Conservation (phyloP, 2,329 filamentous ascomycete genomes). For the Alternaria longipes region DNA sequence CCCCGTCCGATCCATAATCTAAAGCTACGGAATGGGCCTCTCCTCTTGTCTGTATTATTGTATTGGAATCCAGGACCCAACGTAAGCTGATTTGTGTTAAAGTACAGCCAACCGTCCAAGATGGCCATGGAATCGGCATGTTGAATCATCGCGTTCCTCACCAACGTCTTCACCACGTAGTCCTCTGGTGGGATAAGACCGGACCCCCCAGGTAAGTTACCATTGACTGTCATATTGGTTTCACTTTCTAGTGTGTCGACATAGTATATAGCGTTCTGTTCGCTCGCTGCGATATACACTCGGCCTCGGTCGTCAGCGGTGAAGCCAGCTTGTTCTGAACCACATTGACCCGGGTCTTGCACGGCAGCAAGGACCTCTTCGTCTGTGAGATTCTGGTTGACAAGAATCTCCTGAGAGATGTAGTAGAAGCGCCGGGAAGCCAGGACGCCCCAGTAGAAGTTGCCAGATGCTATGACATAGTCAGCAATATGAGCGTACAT, state of each 20-base stretch:
- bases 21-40: slow-evolving; percentile 51
- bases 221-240: slow-evolving; percentile 49
- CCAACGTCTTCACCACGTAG: slow-evolving; percentile 54
- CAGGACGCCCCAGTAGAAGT: slow-evolving; percentile 56
- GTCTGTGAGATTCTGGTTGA: slow-evolving; percentile 46
- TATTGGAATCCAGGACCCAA: slow-evolving; percentile 51
- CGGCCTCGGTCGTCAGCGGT: slow-evolving; percentile 54
- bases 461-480: slow-evolving; percentile 43
- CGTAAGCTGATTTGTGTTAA: slow-evolving; percentile 55
- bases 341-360: slow-evolving; percentile 52
- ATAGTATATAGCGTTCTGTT: slow-evolving; percentile 58
- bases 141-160: slow-evolving; percentile 54
- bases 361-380: slow-evolving; percentile 50
- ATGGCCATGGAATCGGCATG: slow-evolving; percentile 56
- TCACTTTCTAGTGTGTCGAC: slow-evolving; percentile 51
- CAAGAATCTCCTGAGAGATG: slow-evolving; percentile 47
- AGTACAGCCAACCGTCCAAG: slow-evolving; percentile 54
- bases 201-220: slow-evolving; percentile 40
- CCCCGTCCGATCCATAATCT: slow-evolving; percentile 49
- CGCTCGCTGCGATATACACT: slow-evolving; percentile 54
- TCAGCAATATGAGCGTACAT: slow-evolving; percentile 3
- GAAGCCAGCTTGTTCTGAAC: slow-evolving; percentile 55
- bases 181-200: slow-evolving; percentile 47
- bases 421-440: slow-evolving; percentile 55
- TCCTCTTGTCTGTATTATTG: slow-evolving; percentile 50